phyloP scores from a whole-genome alignment of 139 green algal species.

The Tetraselmis chui region DNA sequence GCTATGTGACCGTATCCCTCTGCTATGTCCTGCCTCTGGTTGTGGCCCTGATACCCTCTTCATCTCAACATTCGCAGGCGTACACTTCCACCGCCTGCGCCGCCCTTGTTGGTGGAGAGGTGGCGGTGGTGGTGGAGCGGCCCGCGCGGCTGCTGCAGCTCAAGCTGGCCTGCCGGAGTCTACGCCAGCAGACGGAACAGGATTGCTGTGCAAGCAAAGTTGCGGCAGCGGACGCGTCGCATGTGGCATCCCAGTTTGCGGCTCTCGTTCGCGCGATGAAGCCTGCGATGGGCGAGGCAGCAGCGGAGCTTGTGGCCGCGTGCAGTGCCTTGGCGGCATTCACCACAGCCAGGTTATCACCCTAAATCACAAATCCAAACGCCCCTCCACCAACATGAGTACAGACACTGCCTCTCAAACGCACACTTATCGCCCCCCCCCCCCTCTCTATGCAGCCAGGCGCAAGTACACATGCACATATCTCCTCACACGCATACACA shows the following conservation, averaged over 20 bases:
- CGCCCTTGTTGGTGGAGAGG: not conserved
- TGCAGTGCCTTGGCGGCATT: not conserved
- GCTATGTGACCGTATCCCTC: too few species aligned
- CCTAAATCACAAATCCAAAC: too few species aligned
- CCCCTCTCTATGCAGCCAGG: too few species aligned
- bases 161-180: conserved; percentile 32
- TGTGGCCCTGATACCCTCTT: not conserved
- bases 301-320: not conserved
- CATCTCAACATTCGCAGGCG: not conserved
- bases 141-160: conserved; percentile 62
- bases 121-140: conserved; percentile 2
- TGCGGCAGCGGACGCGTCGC: not conserved
- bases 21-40: too few species aligned
- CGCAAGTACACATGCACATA: too few species aligned
- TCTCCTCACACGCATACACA: too few species aligned
- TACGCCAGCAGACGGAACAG: not conserved
- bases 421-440: too few species aligned
- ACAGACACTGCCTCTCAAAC: too few species aligned
- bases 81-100: not conserved
- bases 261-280: not conserved
- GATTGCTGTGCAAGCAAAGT: not conserved
- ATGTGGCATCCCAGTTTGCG: not conserved
- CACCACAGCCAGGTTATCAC: too few species aligned
- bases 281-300: not conserved
- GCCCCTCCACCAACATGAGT: too few species aligned